phyloP scores from a whole-genome alignment of 2,329 filamentous ascomycete genomes.

The Gliomastix tumulicola region DNA sequence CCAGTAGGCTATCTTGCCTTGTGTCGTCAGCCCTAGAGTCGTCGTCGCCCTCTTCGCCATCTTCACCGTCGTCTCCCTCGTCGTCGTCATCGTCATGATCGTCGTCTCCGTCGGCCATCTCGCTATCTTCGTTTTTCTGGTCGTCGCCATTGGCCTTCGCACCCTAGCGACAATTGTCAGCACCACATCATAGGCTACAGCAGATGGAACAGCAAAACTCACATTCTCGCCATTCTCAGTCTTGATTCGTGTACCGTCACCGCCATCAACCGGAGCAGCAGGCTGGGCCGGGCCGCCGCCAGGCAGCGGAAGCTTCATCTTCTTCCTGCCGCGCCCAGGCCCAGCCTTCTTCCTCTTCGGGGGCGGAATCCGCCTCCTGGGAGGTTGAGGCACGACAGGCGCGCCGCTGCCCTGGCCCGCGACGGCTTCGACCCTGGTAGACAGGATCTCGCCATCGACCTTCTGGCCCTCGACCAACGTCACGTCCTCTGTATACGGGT shows the following conservation, averaged over 20 bases:
- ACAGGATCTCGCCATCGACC: conserved; percentile 75
- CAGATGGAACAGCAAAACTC: conserved; percentile 11
- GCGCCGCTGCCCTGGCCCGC: no score
- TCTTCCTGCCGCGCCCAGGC: conserved; percentile 71
- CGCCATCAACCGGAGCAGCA: conserved; percentile 11
- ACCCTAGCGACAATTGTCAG: conserved; percentile 21
- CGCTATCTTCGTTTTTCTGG: conserved; percentile 38
- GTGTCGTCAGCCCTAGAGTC: conserved; percentile 37
- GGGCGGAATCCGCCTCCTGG: conserved; percentile 61
- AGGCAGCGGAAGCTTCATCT: conserved; percentile 53
- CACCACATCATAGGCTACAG: no score
- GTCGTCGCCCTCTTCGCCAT: conserved; percentile 38
- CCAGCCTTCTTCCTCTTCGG: conserved; percentile 77
- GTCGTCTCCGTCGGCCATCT: conserved; percentile 46
- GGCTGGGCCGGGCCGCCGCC: conserved; percentile 23
- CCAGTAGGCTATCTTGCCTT: conserved; percentile 21
- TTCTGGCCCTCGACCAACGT: conserved; percentile 72
- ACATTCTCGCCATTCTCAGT: conserved; percentile 7
- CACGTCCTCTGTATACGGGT: conserved; percentile 77
- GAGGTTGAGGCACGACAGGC: conserved; percentile 31
- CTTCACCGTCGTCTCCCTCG: conserved; percentile 39
- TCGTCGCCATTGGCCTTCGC: conserved; percentile 37
- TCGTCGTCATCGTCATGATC: conserved; percentile 39
- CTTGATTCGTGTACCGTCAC: conserved; percentile 20
- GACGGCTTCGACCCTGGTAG: conserved; percentile 46